These are phyloP conservation scores for Mycena rebaudengoi DNA, from an alignment of 768 basidiomycete genomes.

Conservation along the genomic window DNA sequence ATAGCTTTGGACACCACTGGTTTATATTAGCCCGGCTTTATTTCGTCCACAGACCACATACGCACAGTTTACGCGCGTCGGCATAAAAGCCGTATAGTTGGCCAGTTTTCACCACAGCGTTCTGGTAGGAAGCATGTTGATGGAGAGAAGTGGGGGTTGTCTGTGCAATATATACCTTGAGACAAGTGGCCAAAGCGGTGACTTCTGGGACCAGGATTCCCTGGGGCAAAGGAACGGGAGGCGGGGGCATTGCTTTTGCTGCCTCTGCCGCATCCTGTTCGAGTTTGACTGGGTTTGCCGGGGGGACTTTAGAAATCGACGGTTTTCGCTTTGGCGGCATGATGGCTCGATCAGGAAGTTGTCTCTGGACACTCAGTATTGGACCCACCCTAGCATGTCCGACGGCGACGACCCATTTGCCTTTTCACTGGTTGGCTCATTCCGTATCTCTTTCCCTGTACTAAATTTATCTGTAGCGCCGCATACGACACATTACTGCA, in stretches of 20 bases:
- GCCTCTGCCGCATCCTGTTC: constrained; percentile 36
- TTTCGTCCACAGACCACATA: constrained; percentile 5
- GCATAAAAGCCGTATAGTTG: constrained; percentile 77
- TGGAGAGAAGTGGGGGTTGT: too few species aligned
- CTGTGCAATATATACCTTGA: too few species aligned
- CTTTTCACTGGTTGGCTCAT: constrained; percentile 20
- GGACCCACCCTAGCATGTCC: constrained; percentile 7
- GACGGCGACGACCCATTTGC: background rate
- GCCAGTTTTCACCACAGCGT: constrained; percentile 73
- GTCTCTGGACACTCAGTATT: too few species aligned
- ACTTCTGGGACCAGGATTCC: constrained; percentile 72
- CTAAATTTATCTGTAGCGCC: constrained; percentile 54
- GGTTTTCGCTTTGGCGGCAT: constrained; percentile 41
- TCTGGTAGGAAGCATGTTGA: too few species aligned
- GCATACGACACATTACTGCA: constrained; percentile 75
- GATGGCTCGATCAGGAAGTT: constrained; percentile 54
- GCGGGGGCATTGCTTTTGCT: constrained; percentile 64
- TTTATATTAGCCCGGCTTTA: background rate
- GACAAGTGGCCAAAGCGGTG: constrained; percentile 59
- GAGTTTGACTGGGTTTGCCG: constrained; percentile 38
- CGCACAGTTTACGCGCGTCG: constrained; percentile 72
- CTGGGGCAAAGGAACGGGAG: constrained; percentile 52
- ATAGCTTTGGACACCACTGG: constrained; percentile 66
- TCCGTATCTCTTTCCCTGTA: constrained; percentile 2
- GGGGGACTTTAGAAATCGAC: constrained; percentile 30